Evolutionary conservation across 176 grass and related monocot species (phyloP).

Genomic region (Stipa capillata): DNA sequence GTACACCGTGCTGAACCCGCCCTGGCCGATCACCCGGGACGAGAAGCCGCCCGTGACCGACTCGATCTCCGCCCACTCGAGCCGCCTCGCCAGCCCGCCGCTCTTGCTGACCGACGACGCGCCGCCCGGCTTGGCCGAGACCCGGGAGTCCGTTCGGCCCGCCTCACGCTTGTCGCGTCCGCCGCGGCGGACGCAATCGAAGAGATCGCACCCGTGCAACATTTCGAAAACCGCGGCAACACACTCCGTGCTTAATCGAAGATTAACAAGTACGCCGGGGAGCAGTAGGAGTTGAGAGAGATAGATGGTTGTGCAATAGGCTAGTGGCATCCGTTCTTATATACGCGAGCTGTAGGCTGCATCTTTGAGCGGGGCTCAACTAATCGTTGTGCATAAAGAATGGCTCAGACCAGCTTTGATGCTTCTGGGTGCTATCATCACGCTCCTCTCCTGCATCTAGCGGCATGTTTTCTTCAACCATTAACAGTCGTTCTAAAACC

Average conservation of each 20-base stretch:
- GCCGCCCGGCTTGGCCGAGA: conserved; percentile 29
- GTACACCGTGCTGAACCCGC: conserved; percentile 72
- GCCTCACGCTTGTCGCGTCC: neutral
- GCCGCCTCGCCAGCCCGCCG: neutral
- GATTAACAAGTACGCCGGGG: neutral
- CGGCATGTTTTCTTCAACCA: neutral
- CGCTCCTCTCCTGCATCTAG: neutral
- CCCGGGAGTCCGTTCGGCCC: conserved; percentile 11
- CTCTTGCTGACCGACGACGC: neutral
- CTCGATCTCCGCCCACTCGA: conserved; percentile 41
- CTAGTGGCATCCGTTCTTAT: conserved; percentile 5
- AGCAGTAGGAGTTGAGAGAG: neutral
- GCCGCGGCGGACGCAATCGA: conserved; percentile 2
- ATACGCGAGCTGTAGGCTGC: neutral
- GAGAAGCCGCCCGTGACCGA: conserved; percentile 38
- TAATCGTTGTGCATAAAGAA: neutral
- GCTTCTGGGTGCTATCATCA: neutral
- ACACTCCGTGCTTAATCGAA: too few relatives aligned
- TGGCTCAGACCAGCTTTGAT: neutral
- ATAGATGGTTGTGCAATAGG: neutral
- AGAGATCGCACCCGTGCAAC: conserved; percentile 33
- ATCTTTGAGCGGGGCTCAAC: neutral
- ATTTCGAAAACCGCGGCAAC: neutral
- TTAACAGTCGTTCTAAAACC: neutral
- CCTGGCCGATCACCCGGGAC: conserved; percentile 49